Base-by-base conservation (phyloP, 495 filamentous ascomycete species). In the Melanomma pulvis-pyrius region DNA sequence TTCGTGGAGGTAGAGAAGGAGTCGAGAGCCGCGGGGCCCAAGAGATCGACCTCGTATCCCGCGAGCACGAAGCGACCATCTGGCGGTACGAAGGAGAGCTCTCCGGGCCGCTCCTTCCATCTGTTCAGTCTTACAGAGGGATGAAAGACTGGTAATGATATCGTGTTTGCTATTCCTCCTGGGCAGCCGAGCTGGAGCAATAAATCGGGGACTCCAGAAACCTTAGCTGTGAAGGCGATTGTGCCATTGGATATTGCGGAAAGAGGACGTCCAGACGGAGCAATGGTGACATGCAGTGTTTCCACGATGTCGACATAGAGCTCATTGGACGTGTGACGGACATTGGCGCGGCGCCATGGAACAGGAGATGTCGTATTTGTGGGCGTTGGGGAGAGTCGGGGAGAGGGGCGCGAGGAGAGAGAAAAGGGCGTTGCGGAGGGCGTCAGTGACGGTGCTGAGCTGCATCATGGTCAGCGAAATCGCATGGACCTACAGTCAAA, bases 251-350 rank as follows among this genome's bases (percentile, higher is more conserved):
- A 91, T 65, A 96, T 85, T 22, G 94, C 94, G 11, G 91, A 85
- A 24, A 99, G 83, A 2, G 93, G 86, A 6, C 90, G 83, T 9
- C 96, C 94, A 0, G 93, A 97, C 0, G 94, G 94, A 0, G 94
- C 92, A 54, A 97, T 83, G 0, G 87, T 94, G 3, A 97, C 90
- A 0, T 86, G 86, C 0, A 99, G 83, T 3, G 90, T 90, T 79
- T 99, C 94, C 48, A 99, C 84, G 1, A 99, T 84, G 75, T 99
- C 94, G 44, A 97, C 94, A 75, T 99, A 98, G 34, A 99, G 84
- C 76, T 98, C 93, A 77, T 97, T 98, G 52, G 90, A 93, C 6
- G 93, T 98, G 75, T 99, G 96, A 9, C 92, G 87, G 59, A 99
- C 94, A 72, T 94, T 96, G 36, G 92, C 84, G 30, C 92, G 84